Base-by-base conservation (phyloP, 2,329 filamentous ascomycete genomes). In the Penicillium sp. region DNA sequence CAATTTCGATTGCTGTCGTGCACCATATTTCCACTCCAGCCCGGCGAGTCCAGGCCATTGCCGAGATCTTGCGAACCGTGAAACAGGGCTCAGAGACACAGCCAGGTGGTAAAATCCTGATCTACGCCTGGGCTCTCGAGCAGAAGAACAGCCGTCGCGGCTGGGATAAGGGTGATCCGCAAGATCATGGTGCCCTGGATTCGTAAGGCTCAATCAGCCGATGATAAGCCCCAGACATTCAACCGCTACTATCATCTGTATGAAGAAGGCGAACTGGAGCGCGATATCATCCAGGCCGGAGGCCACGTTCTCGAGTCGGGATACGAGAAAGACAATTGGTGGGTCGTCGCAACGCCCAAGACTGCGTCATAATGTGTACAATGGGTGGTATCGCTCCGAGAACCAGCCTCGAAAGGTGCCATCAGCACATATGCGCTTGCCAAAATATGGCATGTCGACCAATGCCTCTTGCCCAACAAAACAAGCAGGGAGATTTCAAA, bases 171-270 rank as follows among this genome's bases (percentile, higher is more conserved):
- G 83, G 82, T 16, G 81, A 85, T 51, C 79, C 86, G 56, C 91
- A 97, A 74, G 93, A 98, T 93, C 51, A 86, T 97, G 73, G 93
- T 98, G 39, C 90, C 93, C 11, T 98, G 93, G 93, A 89, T 97
- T 20, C 80, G 90, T 69, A 75, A 74, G 58, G 61, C 62, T 22
- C 61, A 62, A 14, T 45, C 49, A 22, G 41, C 56, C 11, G 47
- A 55, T 16, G 55, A 65, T 22, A 55, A 64, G 42, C 57, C 62
- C 44, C 69, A 69, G 42, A 88, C 83, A 0, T 95, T 87, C 65
- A 82, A 95, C 66, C 80, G 93, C 42, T 98, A 95, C 67, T 98
- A 98, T 66, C 93, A 98, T 70, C 75, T 98, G 22, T 98, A 95
- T 69, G 78, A 81, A 44, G 79, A 87, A 64, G 87, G 87, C 13